Conservation (phyloP, 1,284 basidiomycete genomes). For the Ceratobasidium sp. region DNA sequence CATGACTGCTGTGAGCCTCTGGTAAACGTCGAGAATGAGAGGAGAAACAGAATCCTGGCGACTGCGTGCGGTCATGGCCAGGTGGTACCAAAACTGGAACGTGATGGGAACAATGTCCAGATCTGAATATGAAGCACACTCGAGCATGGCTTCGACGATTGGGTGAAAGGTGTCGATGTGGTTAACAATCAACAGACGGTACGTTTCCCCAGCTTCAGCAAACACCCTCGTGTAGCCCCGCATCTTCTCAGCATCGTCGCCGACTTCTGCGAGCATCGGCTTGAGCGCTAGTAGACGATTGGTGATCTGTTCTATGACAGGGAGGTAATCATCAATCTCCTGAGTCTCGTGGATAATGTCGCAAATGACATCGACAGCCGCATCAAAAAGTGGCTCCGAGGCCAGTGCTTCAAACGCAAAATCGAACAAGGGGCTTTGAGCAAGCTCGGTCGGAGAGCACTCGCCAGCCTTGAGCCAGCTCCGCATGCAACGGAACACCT, state of each 20-base stretch:
- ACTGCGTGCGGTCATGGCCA: constrained; percentile 68
- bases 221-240: constrained; percentile 92
- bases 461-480: constrained; percentile 93
- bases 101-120: constrained; percentile 98
- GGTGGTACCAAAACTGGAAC: constrained; percentile 97
- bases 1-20: constrained; percentile 84
- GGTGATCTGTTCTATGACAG: constrained; percentile 87
- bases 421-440: constrained; percentile 83
- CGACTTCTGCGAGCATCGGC: constrained; percentile 66
- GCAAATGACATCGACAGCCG: constrained; percentile 91
- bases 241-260: constrained; percentile 88
- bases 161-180: constrained; percentile 93
- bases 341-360: constrained; percentile 98
- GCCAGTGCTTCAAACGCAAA: constrained; percentile 86
- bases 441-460: constrained; percentile 71
- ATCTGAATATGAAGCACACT: constrained; percentile 92
- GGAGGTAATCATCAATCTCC: constrained; percentile 94
- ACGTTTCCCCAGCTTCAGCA: constrained; percentile 95
- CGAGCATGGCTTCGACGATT: constrained; percentile 93
- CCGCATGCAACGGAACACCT: constrained; percentile 88
- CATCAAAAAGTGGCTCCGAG: constrained; percentile 89
- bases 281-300: constrained; percentile 81
- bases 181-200: constrained; percentile 87
- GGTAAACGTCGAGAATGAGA: constrained; percentile 83
- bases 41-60: constrained; percentile 76